Conservation (phyloP, 2,329 filamentous ascomycete species). For the Triangularia setosa region DNA sequence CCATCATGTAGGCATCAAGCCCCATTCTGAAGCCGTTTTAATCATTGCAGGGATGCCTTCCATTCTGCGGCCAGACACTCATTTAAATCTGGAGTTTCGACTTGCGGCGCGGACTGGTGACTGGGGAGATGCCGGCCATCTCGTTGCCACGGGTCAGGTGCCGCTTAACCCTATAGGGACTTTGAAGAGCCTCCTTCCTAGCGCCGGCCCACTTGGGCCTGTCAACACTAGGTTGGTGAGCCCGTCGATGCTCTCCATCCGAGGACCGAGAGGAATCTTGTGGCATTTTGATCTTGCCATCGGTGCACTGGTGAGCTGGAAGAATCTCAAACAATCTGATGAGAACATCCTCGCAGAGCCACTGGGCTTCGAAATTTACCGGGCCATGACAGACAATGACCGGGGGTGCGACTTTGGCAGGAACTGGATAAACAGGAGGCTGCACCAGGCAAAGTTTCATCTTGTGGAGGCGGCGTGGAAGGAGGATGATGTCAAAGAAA, state of each 20-base stretch:
- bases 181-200: slow-evolving; percentile 23
- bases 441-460: slow-evolving; percentile 45
- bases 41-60: slow-evolving; percentile 32
- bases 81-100: slow-evolving; percentile 47
- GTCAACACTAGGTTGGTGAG: not conserved
- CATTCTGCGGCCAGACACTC: slow-evolving; percentile 36
- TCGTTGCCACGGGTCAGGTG: slow-evolving; percentile 49
- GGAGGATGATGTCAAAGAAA: slow-evolving; percentile 25
- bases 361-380: slow-evolving; percentile 54
- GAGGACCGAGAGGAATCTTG: slow-evolving; percentile 32
- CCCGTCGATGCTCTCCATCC: slow-evolving; percentile 30
- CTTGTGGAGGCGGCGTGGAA: slow-evolving; percentile 35
- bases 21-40: slow-evolving; percentile 38
- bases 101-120: slow-evolving; percentile 36
- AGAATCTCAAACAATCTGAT: slow-evolving; percentile 27
- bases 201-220: not conserved
- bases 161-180: slow-evolving; percentile 31
- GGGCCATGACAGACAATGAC: slow-evolving; percentile 65
- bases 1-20: slow-evolving; percentile 36
- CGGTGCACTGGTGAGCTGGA: slow-evolving; percentile 43
- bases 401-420: slow-evolving; percentile 49
- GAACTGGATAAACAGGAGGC: slow-evolving; percentile 50
- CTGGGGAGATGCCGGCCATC: slow-evolving; percentile 51
- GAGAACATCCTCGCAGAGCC: slow-evolving; percentile 43
- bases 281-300: slow-evolving; percentile 44